Evolutionary conservation across 176 grass and related monocot genomes (phyloP).

Genomic region (Paspalum vaginatum): DNA sequence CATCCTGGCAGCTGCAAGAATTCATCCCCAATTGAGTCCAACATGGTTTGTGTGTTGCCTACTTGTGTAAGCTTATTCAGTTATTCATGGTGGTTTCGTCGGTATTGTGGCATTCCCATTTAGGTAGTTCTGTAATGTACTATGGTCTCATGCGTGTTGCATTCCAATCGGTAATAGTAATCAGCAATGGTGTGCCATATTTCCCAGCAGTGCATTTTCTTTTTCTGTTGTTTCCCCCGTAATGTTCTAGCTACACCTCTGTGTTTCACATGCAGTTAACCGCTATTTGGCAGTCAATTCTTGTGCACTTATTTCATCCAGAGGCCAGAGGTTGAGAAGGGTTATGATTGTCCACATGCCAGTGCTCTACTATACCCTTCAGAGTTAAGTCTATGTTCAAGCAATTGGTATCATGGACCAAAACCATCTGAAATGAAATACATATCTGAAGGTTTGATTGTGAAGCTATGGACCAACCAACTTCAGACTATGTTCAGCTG

Average conservation of each 20-base stretch:
- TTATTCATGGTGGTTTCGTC: conserved; percentile 57
- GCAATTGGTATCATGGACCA: neutral
- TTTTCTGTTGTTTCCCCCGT: neutral
- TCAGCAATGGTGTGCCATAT: conserved; percentile 55
- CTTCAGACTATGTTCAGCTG: neutral
- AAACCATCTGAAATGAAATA: neutral
- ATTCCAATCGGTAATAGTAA: conserved; percentile 62
- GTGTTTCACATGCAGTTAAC: neutral
- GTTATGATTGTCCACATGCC: neutral
- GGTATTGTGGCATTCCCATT: conserved; percentile 57
- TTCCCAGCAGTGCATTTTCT: neutral
- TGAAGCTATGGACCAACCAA: neutral
- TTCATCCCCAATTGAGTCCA: conserved; percentile 41
- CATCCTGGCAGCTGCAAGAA: conserved; percentile 63
- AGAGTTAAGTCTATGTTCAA: neutral
- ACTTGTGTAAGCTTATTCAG: conserved; percentile 64
- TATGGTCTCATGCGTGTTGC: conserved; percentile 45
- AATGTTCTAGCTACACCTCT: neutral
- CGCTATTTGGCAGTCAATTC: neutral
- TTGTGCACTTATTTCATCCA: neutral
- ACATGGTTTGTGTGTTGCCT: conserved; percentile 68
- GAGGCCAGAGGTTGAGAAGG: neutral
- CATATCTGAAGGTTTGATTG: neutral
- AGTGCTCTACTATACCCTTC: neutral
- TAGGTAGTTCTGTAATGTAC: conserved; percentile 68